A percentile compares a stretch with the other conserved stretches of the same genome.
These are phyloP conservation scores for Neurospora sp. DNA, from an alignment of 495 filamentous ascomycete species.

Conservation along the genomic window DNA sequence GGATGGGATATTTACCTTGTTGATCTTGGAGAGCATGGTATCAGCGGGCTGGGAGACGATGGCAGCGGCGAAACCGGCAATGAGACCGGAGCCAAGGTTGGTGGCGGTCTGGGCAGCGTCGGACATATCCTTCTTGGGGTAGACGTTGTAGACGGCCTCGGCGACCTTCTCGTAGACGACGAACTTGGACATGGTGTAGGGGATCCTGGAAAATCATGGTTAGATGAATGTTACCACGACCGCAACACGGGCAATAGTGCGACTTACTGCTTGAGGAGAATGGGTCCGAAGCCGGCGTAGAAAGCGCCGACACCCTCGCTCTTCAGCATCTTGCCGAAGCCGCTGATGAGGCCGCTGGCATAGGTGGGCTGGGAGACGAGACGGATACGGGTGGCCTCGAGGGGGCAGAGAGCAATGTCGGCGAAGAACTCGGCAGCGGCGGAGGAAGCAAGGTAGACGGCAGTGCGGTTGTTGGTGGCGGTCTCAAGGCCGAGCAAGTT, in stretches of 20 bases:
- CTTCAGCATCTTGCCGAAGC: slow-evolving; percentile 77
- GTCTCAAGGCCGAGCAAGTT: slow-evolving; percentile 70
- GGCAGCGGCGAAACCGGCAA: slow-evolving; percentile 96
- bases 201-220: slow-evolving; percentile 52
- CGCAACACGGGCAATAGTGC: background rate
- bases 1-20: slow-evolving; percentile 46
- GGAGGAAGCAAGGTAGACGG: slow-evolving; percentile 79
- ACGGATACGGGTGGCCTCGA: slow-evolving; percentile 91
- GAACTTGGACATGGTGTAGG: slow-evolving; percentile 99
- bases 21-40: slow-evolving; percentile 99
- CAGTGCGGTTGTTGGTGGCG: slow-evolving; percentile 77
- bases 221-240: slow-evolving; percentile 2
- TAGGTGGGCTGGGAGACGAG: slow-evolving; percentile 87
- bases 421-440: slow-evolving; percentile 86
- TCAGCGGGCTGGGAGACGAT: slow-evolving; percentile 95
- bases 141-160: slow-evolving; percentile 60
- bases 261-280: slow-evolving; percentile 91
- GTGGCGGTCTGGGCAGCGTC: slow-evolving; percentile 68
- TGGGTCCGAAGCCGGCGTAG: slow-evolving; percentile 91
- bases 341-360: slow-evolving; percentile 68
- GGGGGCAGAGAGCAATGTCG: slow-evolving; percentile 86
- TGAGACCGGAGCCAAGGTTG: slow-evolving; percentile 92
- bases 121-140: slow-evolving; percentile 71
- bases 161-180: slow-evolving; percentile 97
- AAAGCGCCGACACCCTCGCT: slow-evolving; percentile 80